Base-by-base conservation (phyloP, 768 basidiomycete species). In the Pleurotus sapidus region DNA sequence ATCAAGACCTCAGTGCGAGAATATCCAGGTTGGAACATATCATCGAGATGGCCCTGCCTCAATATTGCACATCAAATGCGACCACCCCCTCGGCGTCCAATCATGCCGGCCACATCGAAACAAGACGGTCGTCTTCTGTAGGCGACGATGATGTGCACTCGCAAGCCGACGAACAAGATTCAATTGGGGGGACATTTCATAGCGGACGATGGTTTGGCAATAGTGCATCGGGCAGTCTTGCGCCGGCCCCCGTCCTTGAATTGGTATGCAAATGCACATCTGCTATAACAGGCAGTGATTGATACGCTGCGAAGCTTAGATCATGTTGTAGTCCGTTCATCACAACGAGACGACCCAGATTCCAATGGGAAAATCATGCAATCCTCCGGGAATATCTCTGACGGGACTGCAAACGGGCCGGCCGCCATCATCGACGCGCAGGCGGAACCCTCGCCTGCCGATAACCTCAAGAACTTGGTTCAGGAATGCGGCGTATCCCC, bases 401-500 rank as follows among this genome's bases (percentile, higher is more conserved):
- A 43, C 6, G 27, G 12, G 8, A 5, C 23, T 11, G 15, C 39
- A 9, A 40, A 42, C 42, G 39, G 51, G 14, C 20, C 46, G 6
- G 30, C 58, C 17, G 49, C 63, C 40, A 60, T 50, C 25, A 55
- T 66, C 11, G 67, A 64, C 17, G 57, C 60, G 37, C 50, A 48
- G 58, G 43, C 72, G 24, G 81, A 82, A 60, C 76, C 77, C 9
- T 76, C 79, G 14, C 88, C 93, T 12, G 90, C 84, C 2, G 92
- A 95, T 67, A 94, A 91, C 63, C 73, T 95, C 49, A 89, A 89
- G 67, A 84, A 84, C 46, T 79, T 98, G 37, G 88, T 96, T 38
- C 89, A 91, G 70, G 94, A 98, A 68, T 98, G 91, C 68, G 95
- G 95, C 5, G 92, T 95, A 38, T 84, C 89, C 15, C 91, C 94